Evolutionary conservation across 2,329 filamentous ascomycete genomes (phyloP).

Genomic region (Metarhizium humberi): DNA sequence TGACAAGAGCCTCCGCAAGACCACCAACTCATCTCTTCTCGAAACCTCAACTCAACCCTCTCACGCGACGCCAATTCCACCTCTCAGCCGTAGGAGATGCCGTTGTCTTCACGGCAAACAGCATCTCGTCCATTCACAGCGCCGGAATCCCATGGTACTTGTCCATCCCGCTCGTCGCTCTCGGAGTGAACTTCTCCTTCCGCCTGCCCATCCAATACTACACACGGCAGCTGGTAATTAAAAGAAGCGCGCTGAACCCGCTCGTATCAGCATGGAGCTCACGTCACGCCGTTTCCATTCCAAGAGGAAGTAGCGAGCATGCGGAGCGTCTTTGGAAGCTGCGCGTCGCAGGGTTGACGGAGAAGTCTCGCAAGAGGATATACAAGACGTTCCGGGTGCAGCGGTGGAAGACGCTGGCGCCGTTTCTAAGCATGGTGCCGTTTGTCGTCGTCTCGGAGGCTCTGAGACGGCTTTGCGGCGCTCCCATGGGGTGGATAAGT

Average conservation of each 20-base stretch:
- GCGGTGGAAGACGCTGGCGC: conserved; percentile 34
- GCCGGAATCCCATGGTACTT: conserved; percentile 43
- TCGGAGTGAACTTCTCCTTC: conserved; percentile 33
- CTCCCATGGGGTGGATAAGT: conserved; percentile 20
- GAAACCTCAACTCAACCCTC: not conserved
- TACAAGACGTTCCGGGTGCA: conserved; percentile 33
- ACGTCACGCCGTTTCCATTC: conserved; percentile 13
- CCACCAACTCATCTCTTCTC: not conserved
- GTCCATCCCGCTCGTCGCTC: conserved; percentile 41
- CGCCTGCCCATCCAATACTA: conserved; percentile 39
- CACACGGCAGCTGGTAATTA: conserved; percentile 20
- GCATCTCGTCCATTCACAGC: conserved; percentile 34
- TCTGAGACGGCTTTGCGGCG: conserved; percentile 34
- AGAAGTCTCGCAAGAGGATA: conserved; percentile 23
- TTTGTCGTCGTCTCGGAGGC: conserved; percentile 43
- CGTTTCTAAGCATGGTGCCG: conserved; percentile 32
- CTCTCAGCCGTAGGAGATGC: conserved; percentile 21
- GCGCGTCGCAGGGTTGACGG: conserved; percentile 15
- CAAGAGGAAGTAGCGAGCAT: conserved; percentile 4
- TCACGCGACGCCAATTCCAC: conserved; percentile 20
- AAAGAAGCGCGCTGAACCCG: conserved; percentile 19
- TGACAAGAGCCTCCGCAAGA: not conserved
- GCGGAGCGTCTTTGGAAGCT: conserved; percentile 13
- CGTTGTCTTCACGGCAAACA: conserved; percentile 30
- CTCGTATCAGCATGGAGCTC: conserved; percentile 22